These are phyloP conservation scores for Corchorus capsularis DNA, from an alignment of 345 rosid genomes.

Conservation along the genomic window DNA sequence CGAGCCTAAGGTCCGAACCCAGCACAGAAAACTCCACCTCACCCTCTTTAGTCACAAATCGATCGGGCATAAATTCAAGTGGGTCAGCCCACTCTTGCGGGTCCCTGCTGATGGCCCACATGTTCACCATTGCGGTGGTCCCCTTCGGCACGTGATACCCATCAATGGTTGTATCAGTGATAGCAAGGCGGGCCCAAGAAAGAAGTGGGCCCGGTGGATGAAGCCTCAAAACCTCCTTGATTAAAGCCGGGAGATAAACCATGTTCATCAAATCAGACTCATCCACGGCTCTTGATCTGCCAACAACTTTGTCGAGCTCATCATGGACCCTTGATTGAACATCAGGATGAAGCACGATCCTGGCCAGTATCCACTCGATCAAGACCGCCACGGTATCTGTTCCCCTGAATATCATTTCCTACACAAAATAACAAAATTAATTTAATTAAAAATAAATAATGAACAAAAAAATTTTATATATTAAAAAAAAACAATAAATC, in stretches of 20 bases:
- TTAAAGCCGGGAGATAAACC: slow-evolving; percentile 65
- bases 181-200: slow-evolving; percentile 90
- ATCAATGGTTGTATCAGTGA: slow-evolving; percentile 67
- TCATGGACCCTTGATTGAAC: slow-evolving; percentile 68
- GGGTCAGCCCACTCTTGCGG: slow-evolving; percentile 74
- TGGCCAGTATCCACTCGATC: slow-evolving; percentile 89
- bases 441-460: background rate
- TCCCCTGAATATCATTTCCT: slow-evolving; percentile 96
- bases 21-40: slow-evolving; percentile 64
- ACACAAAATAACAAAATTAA: background rate
- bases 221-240: slow-evolving; percentile 78
- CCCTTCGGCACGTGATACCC: slow-evolving; percentile 81
- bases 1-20: slow-evolving; percentile 81
- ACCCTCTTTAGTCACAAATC: slow-evolving; percentile 48
- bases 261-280: slow-evolving; percentile 53
- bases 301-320: slow-evolving; percentile 66
- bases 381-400: slow-evolving; percentile 85
- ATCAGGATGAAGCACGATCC: slow-evolving; percentile 68
- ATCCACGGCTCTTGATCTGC: slow-evolving; percentile 52
- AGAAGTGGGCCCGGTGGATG: slow-evolving; percentile 97
- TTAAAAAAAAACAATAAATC: background rate
- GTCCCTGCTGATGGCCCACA: slow-evolving; percentile 95
- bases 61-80: slow-evolving; percentile 59
- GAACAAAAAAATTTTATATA: no score
- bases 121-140: slow-evolving; percentile 93